A percentile compares a stretch with the other conserved stretches of the same genome.
These are phyloP conservation scores for Colletotrichum higginsianum DNA, from an alignment of 2,329 filamentous ascomycete genomes.

Conservation along the genomic window DNA sequence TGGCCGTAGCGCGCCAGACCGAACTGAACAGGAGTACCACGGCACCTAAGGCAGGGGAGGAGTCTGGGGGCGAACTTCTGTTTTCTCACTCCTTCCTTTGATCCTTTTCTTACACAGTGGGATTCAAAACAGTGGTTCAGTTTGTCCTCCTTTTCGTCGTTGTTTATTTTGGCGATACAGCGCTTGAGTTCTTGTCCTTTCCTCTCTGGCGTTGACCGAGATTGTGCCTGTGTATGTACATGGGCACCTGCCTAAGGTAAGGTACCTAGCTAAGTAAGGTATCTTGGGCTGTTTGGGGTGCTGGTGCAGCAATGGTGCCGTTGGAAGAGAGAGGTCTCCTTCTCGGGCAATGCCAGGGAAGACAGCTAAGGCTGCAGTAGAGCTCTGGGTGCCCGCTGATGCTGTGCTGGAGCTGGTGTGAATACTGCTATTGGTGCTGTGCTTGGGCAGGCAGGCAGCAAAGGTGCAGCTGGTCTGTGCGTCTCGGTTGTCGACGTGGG, in stretches of 20 bases:
- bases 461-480: constrained; percentile 16
- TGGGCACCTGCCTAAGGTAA: background rate
- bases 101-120: too few relatives aligned
- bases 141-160: too few relatives aligned
- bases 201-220: too few relatives aligned
- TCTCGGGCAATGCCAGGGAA: background rate
- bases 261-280: background rate
- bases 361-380: background rate
- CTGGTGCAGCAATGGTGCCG: too few relatives aligned
- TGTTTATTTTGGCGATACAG: too few relatives aligned
- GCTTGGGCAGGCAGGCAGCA: constrained; percentile 22
- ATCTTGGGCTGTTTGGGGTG: background rate
- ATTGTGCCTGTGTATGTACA: background rate
- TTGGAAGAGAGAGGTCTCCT: too few relatives aligned
- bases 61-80: background rate
- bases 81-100: background rate
- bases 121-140: too few relatives aligned
- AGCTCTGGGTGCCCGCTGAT: background rate
- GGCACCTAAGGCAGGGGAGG: background rate
- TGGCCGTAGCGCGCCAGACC: constrained; percentile 12
- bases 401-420: background rate
- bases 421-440: constrained; percentile 7
- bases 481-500: constrained; percentile 11
- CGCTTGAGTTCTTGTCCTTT: too few relatives aligned
- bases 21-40: too few relatives aligned